phyloP scores from a whole-genome alignment of 495 filamentous ascomycete genomes.

The Penicillium samsonianum region DNA sequence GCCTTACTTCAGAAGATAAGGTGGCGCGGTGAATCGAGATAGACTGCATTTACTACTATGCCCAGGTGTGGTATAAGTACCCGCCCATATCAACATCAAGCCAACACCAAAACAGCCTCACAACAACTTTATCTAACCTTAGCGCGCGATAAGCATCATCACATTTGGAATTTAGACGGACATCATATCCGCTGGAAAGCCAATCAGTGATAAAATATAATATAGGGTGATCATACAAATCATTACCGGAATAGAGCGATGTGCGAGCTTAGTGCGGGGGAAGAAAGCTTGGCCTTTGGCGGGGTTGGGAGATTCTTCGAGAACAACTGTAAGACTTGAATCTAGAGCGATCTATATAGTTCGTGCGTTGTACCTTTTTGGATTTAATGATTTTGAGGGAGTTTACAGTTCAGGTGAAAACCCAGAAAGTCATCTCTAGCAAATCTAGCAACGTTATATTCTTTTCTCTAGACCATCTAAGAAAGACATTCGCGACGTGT shows the following conservation, averaged over 20 bases:
- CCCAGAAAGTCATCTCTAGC: too few relatives aligned
- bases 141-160: background rate
- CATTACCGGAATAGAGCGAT: conserved; percentile 21
- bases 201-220: background rate
- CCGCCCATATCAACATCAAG: background rate
- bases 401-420: background rate
- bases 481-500: background rate
- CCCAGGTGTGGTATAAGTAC: too few relatives aligned
- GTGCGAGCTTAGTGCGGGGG: conserved; percentile 18
- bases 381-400: background rate
- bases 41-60: too few relatives aligned
- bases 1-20: too few relatives aligned
- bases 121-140: conserved; percentile 22
- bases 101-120: background rate
- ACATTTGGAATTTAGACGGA: background rate
- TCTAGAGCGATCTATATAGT: conserved; percentile 7
- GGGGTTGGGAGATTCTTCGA: conserved; percentile 8
- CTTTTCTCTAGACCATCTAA: conserved; percentile 1
- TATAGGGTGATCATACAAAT: conserved; percentile 23
- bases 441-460: background rate
- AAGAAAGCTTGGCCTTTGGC: conserved; percentile 21
- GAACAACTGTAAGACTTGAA: background rate
- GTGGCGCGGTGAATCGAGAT: too few relatives aligned
- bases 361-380: background rate
- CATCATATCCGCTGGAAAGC: conserved; percentile 7